Evolutionary conservation across 371 early-diverging fungal species (phyloP).

Genomic region (Apophysomyces trapeziformis): DNA sequence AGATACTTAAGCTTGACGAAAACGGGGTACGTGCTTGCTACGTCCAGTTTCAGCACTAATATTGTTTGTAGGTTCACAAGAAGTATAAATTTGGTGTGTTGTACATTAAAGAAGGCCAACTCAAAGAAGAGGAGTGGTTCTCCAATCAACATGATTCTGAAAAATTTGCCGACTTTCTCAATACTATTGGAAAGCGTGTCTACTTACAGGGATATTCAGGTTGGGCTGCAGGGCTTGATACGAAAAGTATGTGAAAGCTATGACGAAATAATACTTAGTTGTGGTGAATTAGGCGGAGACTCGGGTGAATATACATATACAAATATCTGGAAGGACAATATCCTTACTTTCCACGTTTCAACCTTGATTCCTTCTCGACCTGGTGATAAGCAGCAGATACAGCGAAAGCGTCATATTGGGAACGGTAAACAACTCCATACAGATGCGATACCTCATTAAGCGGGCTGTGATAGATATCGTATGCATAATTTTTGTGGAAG

Average conservation of each 20-base stretch:
- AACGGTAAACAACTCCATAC: constrained; percentile 55
- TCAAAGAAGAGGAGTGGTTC: constrained; percentile 80
- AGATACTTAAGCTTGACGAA: constrained; percentile 58
- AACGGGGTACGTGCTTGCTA: constrained; percentile 37
- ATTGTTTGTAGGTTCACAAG: constrained; percentile 58
- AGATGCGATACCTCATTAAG: neutral
- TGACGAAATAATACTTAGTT: neutral
- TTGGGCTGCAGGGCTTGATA: constrained; percentile 84
- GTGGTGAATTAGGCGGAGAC: constrained; percentile 56
- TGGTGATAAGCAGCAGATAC: constrained; percentile 81
- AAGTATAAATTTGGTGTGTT: constrained; percentile 83
- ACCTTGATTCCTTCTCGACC: constrained; percentile 76
- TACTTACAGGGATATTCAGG: constrained; percentile 76
- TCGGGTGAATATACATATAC: constrained; percentile 79
- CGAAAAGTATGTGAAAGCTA: constrained; percentile 55
- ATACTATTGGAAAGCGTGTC: constrained; percentile 73
- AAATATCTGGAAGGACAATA: constrained; percentile 78
- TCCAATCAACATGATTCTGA: constrained; percentile 63
- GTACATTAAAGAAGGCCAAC: constrained; percentile 70
- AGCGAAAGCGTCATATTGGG: constrained; percentile 87
- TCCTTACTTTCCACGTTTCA: constrained; percentile 86
- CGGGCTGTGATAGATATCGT: constrained; percentile 63
- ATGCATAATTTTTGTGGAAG: constrained; percentile 73
- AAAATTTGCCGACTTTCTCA: constrained; percentile 66
- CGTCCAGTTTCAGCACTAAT: constrained; percentile 11